phyloP scores from a whole-genome alignment of 140 eudicot genomes.

The Senecio squalidus region DNA sequence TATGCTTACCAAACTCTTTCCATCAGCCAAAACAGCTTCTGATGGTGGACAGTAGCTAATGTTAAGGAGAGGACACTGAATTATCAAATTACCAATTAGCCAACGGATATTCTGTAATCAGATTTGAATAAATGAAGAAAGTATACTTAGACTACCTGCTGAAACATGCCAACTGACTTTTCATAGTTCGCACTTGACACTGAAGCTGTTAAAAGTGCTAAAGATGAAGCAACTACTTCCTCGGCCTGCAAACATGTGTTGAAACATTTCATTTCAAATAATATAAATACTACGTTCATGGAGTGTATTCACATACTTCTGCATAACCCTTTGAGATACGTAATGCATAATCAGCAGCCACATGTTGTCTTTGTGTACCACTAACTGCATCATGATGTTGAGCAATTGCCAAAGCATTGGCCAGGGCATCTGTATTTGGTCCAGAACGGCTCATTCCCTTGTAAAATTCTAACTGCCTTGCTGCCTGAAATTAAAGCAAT shows the following conservation, averaged over 20 bases:
- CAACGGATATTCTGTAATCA: background rate
- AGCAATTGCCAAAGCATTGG: conserved; percentile 88
- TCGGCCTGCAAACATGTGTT: conserved; percentile 59
- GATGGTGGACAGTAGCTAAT: conserved; percentile 91
- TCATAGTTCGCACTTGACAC: conserved; percentile 22
- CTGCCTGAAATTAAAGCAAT: conserved; percentile 55
- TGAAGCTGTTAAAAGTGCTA: conserved; percentile 50
- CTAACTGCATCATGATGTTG: conserved; percentile 99
- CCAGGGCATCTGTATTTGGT: conserved; percentile 68
- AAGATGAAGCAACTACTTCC: conserved; percentile 65
- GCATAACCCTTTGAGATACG: conserved; percentile 71
- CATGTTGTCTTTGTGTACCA: conserved; percentile 94
- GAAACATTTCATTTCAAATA: conserved; percentile 2
- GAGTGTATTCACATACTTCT: no score
- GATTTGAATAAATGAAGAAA: conserved; percentile 1
- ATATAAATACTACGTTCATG: no score
- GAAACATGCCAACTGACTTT: conserved; percentile 39
- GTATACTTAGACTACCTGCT: conserved; percentile 47
- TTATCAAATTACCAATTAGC: conserved; percentile 20
- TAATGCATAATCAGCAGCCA: conserved; percentile 87
- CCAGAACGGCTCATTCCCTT: conserved; percentile 57
- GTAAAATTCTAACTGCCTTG: conserved; percentile 82
- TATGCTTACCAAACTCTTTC: conserved; percentile 69
- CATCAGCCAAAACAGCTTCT: conserved; percentile 61
- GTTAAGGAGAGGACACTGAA: conserved; percentile 92